phyloP scores from a whole-genome alignment of 2,329 filamentous ascomycete genomes.

The Beauveria varroae region DNA sequence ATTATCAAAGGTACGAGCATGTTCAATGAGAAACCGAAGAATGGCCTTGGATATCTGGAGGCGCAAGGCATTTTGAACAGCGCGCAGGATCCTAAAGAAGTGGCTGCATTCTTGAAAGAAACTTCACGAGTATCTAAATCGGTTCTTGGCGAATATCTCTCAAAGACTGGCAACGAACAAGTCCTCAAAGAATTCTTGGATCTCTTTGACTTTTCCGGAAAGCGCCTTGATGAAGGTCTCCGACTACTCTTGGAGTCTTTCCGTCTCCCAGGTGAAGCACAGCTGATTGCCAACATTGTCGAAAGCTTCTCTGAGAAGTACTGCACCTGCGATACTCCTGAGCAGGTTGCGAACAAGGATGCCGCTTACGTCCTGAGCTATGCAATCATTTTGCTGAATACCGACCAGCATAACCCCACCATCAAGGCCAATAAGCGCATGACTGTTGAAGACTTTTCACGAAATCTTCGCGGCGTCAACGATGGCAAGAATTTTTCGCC shows the following conservation, averaged over 20 bases:
- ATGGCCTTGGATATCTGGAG: constrained; percentile 76
- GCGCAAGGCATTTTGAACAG: constrained; percentile 80
- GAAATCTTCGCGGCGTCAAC: constrained; percentile 88
- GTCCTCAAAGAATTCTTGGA: constrained; percentile 78
- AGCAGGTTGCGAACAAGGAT: constrained; percentile 76
- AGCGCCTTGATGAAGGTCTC: constrained; percentile 84
- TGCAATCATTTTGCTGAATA: constrained; percentile 96
- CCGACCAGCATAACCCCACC: constrained; percentile 93
- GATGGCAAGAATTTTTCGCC: constrained; percentile 73
- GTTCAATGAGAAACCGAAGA: constrained; percentile 93
- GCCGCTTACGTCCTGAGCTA: constrained; percentile 87
- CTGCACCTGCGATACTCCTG: constrained; percentile 58
- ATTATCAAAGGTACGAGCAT: constrained; percentile 83
- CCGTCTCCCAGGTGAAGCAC: constrained; percentile 85
- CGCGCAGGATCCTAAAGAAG: constrained; percentile 62
- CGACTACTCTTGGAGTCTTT: constrained; percentile 84
- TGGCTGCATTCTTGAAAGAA: constrained; percentile 81
- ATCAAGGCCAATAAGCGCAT: constrained; percentile 73
- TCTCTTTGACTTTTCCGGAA: constrained; percentile 79
- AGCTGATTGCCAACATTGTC: constrained; percentile 87
- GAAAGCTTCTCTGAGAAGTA: constrained; percentile 84
- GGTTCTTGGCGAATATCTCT: constrained; percentile 83
- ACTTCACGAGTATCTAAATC: constrained; percentile 87
- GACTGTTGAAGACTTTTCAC: constrained; percentile 73
- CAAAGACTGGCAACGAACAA: constrained; percentile 82